Evolutionary conservation across 257 asterid species (phyloP).

Genomic region (Lavandula angustifolia): DNA sequence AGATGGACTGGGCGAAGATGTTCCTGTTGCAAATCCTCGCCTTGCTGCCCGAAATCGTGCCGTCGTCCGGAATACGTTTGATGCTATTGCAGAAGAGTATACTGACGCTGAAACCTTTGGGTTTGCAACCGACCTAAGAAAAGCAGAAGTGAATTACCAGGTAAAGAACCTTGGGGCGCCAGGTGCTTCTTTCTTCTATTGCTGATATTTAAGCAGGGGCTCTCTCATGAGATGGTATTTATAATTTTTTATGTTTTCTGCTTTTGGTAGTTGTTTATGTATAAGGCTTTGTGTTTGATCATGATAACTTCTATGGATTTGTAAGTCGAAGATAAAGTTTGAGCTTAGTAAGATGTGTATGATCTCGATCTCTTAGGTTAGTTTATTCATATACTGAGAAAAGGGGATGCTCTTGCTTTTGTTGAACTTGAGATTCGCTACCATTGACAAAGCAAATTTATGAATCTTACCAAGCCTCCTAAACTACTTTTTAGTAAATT

Average conservation of each 20-base stretch:
- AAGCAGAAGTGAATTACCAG: slow-evolving; percentile 74
- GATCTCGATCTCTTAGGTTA: not conserved
- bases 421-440: slow-evolving; percentile 13
- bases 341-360: slow-evolving; percentile 15
- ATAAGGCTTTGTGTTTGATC: not conserved
- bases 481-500: not conserved
- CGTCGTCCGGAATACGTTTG: slow-evolving; percentile 46
- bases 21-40: slow-evolving; percentile 48
- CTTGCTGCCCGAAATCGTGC: slow-evolving; percentile 73
- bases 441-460: slow-evolving; percentile 1
- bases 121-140: slow-evolving; percentile 51
- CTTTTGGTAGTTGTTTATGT: slow-evolving; percentile 3
- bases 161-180: slow-evolving; percentile 36
- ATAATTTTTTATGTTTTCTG: not conserved
- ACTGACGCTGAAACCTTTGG: slow-evolving; percentile 56
- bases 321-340: not conserved
- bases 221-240: not conserved
- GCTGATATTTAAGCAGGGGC: slow-evolving; percentile 5
- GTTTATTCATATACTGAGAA: not conserved
- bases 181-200: not conserved
- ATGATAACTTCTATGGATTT: slow-evolving; percentile 1
- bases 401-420: slow-evolving; percentile 10
- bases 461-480: not conserved
- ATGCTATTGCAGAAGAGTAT: slow-evolving; percentile 59
- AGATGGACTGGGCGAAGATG: slow-evolving; percentile 40